phyloP scores from a whole-genome alignment of 2,329 filamentous ascomycete species.

The Monilinia fructigena region DNA sequence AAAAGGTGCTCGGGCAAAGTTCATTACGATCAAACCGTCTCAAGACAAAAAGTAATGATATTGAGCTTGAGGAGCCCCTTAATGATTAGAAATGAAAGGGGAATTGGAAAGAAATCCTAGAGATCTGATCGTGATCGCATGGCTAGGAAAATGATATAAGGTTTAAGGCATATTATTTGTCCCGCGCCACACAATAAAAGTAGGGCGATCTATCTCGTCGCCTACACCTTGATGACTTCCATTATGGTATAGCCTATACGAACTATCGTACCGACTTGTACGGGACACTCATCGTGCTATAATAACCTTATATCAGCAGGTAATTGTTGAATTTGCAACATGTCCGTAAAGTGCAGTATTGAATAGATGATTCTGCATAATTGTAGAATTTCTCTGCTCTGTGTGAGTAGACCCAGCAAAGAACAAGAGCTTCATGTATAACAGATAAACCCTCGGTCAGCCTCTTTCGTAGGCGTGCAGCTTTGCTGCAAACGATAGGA shows the following conservation, averaged over 20 bases:
- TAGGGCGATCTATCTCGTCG: slow-evolving; percentile 17
- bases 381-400: background rate
- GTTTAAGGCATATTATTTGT: slow-evolving; percentile 1
- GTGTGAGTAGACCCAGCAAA: background rate
- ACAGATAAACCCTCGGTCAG: background rate
- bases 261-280: background rate
- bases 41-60: background rate
- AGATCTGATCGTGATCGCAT: background rate
- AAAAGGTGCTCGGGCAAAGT: background rate
- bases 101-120: background rate
- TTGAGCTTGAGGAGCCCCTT: background rate
- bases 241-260: slow-evolving; percentile 2
- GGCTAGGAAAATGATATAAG: background rate
- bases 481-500: background rate
- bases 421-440: background rate
- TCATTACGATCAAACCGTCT: slow-evolving; percentile 7
- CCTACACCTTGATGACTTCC: slow-evolving; percentile 4
- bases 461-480: slow-evolving; percentile 5
- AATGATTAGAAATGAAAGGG: background rate
- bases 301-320: background rate
- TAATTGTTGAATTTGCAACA: background rate
- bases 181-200: background rate
- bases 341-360: background rate
- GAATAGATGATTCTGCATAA: background rate
- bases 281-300: background rate